Evolutionary conservation across 306 rosid species (phyloP).

Genomic region (Trifolium subterraneum): DNA sequence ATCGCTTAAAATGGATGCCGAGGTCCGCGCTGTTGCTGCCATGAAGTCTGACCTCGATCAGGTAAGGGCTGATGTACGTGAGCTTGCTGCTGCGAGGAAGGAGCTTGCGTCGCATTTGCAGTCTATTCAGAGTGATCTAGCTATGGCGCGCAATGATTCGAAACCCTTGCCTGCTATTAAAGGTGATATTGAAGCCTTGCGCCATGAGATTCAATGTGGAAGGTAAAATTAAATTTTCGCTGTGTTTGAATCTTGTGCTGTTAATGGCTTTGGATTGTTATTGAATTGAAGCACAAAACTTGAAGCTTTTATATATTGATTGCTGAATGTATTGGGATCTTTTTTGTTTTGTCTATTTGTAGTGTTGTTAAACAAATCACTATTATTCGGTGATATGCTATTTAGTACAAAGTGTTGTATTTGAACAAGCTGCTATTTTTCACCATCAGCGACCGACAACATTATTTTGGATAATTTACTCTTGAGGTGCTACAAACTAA

Average conservation of each 20-base stretch:
- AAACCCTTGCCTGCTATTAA: slow-evolving; percentile 51
- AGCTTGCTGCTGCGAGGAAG: slow-evolving; percentile 47
- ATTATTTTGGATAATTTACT: neutral
- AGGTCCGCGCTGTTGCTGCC: slow-evolving; percentile 64
- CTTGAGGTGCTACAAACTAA: neutral
- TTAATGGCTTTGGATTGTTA: neutral
- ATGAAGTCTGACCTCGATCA: slow-evolving; percentile 65
- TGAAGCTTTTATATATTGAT: neutral
- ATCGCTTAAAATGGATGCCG: slow-evolving; percentile 72
- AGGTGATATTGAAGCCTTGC: slow-evolving; percentile 61
- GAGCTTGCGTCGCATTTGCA: slow-evolving; percentile 62
- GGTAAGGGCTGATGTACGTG: slow-evolving; percentile 59
- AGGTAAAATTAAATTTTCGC: slow-evolving; percentile 57
- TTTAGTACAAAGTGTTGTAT: neutral
- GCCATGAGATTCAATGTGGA: slow-evolving; percentile 76
- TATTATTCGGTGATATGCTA: neutral
- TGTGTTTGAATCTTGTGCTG: neutral
- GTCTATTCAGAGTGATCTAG: slow-evolving; percentile 52
- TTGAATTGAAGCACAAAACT: neutral
- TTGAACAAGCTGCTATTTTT: neutral
- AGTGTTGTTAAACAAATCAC: neutral
- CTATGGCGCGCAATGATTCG: slow-evolving; percentile 51
- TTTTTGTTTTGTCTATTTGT: neutral
- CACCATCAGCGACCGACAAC: neutral
- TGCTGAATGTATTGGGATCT: neutral